Evolutionary conservation across 2,329 filamentous ascomycete genomes (phyloP).

Genomic region (Diplocarpon mali): DNA sequence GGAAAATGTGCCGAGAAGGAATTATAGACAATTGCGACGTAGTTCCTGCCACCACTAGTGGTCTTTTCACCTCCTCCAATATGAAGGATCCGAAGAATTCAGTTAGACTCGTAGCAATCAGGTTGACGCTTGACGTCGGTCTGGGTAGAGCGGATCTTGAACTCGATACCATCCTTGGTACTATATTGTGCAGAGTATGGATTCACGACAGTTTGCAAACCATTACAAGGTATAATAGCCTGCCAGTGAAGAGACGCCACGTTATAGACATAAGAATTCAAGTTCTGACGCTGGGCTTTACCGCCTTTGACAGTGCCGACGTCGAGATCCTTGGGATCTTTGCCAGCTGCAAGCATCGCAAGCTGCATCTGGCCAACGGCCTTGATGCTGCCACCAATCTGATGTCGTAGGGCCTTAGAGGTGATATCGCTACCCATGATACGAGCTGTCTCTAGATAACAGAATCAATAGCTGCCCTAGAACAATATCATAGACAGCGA

Average conservation of each 20-base stretch:
- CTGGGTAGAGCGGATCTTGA: no score
- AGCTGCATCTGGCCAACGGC: constrained; percentile 39
- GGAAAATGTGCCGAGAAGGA: neutral
- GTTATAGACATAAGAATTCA: neutral
- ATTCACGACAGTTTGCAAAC: constrained; percentile 43
- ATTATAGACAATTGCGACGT: neutral
- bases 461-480: neutral
- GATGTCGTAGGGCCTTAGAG: constrained; percentile 11
- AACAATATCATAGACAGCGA: no score
- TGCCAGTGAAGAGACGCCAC: no score
- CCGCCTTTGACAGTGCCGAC: neutral
- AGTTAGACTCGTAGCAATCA: constrained; percentile 33
- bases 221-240: constrained; percentile 3
- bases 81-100: constrained; percentile 31
- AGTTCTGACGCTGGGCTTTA: neutral
- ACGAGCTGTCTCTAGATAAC: constrained; percentile 10
- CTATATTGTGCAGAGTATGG: constrained; percentile 47
- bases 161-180: constrained; percentile 46
- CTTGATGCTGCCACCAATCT: constrained; percentile 31
- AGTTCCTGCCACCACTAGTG: constrained; percentile 3
- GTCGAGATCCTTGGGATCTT: constrained; percentile 30
- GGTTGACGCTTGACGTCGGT: constrained; percentile 42
- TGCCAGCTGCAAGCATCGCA: constrained; percentile 33
- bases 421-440: constrained; percentile 19
- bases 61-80: constrained; percentile 11